Evolutionary conservation across 257 asterid genomes (phyloP).

Genomic region (Cinchona pubescens): DNA sequence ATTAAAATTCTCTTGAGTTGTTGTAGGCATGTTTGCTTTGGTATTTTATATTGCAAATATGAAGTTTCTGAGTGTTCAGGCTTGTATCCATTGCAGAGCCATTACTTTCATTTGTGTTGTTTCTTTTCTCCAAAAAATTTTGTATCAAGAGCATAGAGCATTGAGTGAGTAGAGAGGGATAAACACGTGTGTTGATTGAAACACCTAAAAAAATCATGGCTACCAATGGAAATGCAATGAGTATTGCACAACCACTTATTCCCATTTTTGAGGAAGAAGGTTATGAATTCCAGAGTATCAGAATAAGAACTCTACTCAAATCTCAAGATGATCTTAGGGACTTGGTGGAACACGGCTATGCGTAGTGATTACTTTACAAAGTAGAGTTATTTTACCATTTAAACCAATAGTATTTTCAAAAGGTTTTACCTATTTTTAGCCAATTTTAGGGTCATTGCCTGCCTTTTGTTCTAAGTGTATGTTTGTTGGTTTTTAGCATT

Average conservation of each 20-base stretch:
- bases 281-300: not conserved
- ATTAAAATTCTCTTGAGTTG: too few relatives aligned
- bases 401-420: too few relatives aligned
- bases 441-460: too few relatives aligned
- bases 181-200: not conserved
- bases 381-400: too few relatives aligned
- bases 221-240: not conserved
- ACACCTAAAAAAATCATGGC: not conserved
- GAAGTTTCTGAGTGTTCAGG: too few relatives aligned
- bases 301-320: not conserved
- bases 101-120: not conserved
- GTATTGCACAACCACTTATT: not conserved
- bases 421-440: too few relatives aligned
- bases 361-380: too few relatives aligned
- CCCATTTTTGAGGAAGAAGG: not conserved
- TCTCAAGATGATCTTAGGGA: conserved; percentile 1
- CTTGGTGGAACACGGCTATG: not conserved
- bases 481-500: too few relatives aligned
- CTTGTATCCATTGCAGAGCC: too few relatives aligned
- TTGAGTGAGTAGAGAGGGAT: not conserved
- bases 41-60: too few relatives aligned
- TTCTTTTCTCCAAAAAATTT: not conserved
- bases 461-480: too few relatives aligned
- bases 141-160: not conserved
- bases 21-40: too few relatives aligned